phyloP scores from a whole-genome alignment of 192 early-diverging fungal species.

The Rhizoclosmatium sp. region DNA sequence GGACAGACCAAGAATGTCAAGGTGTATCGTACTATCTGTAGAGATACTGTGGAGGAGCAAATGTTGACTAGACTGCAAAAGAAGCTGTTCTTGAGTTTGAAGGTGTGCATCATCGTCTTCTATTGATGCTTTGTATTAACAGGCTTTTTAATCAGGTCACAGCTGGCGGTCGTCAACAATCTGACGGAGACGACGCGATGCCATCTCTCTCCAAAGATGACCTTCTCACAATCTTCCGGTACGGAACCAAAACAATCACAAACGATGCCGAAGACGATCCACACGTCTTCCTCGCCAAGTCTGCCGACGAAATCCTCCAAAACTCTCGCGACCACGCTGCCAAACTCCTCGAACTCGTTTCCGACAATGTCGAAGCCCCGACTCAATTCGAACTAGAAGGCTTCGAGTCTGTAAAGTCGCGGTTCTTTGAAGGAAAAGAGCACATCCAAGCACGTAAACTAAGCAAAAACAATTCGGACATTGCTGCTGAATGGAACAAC shows the following conservation, averaged over 20 bases:
- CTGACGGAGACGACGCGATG: constrained; percentile 34
- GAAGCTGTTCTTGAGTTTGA: constrained; percentile 62
- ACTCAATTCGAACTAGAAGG: constrained; percentile 39
- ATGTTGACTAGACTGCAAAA: constrained; percentile 66
- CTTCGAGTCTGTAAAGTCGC: constrained; percentile 38
- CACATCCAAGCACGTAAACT: constrained; percentile 5
- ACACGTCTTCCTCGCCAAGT: constrained; percentile 30
- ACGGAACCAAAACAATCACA: constrained; percentile 41
- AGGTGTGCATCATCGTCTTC: constrained; percentile 7
- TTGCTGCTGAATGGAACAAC: constrained; percentile 49
- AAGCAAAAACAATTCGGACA: constrained; percentile 30
- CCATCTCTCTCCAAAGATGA: constrained; percentile 41
- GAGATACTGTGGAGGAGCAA: constrained; percentile 79
- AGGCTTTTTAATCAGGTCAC: constrained; percentile 22
- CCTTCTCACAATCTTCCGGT: constrained; percentile 46
- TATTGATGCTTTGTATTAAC: neutral
- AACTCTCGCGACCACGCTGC: constrained; percentile 34
- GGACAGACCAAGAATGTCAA: constrained; percentile 84
- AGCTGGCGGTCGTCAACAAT: constrained; percentile 35
- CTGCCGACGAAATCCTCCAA: constrained; percentile 40
- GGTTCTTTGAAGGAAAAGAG: constrained; percentile 43
- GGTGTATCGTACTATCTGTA: constrained; percentile 73
- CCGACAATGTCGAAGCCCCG: constrained; percentile 10
- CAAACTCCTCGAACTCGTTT: neutral
- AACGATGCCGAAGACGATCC: constrained; percentile 8